A percentile compares a stretch with the other conserved stretches of the same genome.
phyloP scores from a whole-genome alignment of 176 grass and related monocot species.

The Tillandsia leiboldiana region DNA sequence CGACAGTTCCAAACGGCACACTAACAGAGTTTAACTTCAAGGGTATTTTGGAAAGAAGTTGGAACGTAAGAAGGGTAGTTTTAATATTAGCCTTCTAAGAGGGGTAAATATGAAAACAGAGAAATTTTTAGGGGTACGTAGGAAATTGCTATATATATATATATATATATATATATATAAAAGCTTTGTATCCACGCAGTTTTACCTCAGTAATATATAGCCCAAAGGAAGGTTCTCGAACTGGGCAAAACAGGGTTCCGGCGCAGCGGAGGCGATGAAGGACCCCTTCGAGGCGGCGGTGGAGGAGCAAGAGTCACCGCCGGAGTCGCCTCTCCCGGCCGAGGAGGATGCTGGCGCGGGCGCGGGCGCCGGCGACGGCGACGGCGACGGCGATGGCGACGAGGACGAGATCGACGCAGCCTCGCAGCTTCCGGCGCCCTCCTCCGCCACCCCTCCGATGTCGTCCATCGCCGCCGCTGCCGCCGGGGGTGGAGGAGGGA shows the following conservation, averaged over 20 bases:
- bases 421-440: slow-evolving; percentile 16
- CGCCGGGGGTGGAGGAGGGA: slow-evolving; percentile 22
- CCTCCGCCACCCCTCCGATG: slow-evolving; percentile 3
- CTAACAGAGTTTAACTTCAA: too few relatives aligned
- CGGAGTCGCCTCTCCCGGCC: slow-evolving; percentile 41
- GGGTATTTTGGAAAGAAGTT: too few relatives aligned
- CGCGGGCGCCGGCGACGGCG: slow-evolving; percentile 20
- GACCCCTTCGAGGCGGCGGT: slow-evolving; percentile 94
- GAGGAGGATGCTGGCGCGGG: slow-evolving; percentile 33
- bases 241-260: neutral
- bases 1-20: too few relatives aligned
- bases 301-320: slow-evolving; percentile 84
- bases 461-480: slow-evolving; percentile 14
- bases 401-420: slow-evolving; percentile 13
- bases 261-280: slow-evolving; percentile 39
- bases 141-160: too few relatives aligned
- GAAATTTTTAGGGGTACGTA: too few relatives aligned
- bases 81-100: too few relatives aligned
- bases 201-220: too few relatives aligned
- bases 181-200: too few relatives aligned
- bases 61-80: too few relatives aligned
- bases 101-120: too few relatives aligned
- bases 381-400: slow-evolving; percentile 8
- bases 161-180: too few relatives aligned
- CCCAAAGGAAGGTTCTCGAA: neutral